Percentiles rank a stretch among this genome's conserved stretches.
Conservation (phyloP, 352 stramenopile species). For the Phytophthora meadii region DNA sequence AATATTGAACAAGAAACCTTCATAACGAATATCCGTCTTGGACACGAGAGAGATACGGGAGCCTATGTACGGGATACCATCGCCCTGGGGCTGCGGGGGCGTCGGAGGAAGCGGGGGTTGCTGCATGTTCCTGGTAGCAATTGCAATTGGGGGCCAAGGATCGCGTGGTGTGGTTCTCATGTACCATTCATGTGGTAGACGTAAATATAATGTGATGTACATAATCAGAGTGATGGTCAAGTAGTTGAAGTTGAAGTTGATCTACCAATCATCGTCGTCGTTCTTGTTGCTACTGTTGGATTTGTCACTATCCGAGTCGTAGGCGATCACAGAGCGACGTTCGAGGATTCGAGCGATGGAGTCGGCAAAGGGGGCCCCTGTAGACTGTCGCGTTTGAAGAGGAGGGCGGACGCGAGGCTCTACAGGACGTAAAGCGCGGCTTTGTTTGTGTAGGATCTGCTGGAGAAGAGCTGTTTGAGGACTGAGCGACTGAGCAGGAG, state of each 20-base stretch:
- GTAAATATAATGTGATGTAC: neutral
- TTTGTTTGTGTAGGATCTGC: conserved; percentile 67
- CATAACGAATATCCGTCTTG: conserved; percentile 90
- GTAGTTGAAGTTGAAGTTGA: conserved; percentile 18
- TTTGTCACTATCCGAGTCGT: conserved; percentile 65
- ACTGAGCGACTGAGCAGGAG: conserved; percentile 2
- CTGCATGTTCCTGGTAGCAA: conserved; percentile 19
- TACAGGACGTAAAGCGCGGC: conserved; percentile 45
- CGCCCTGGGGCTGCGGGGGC: conserved; percentile 29
- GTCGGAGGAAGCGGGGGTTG: conserved; percentile 33
- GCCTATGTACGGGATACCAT: conserved; percentile 83
- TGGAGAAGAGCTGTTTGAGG: conserved; percentile 50
- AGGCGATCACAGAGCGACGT: conserved; percentile 57
- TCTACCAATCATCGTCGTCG: conserved; percentile 38
- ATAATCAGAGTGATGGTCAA: conserved; percentile 9
- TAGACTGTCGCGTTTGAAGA: conserved; percentile 1
- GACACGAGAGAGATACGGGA: conserved; percentile 86
- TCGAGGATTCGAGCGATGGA: conserved; percentile 75
- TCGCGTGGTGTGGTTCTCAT: conserved; percentile 7
- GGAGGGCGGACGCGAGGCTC: conserved; percentile 23
- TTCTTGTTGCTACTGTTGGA: conserved; percentile 12
- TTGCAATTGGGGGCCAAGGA: conserved; percentile 6
- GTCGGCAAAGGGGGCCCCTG: conserved; percentile 46
- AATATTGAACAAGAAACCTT: conserved; percentile 89
- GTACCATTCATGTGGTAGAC: neutral